Percentiles rank a stretch among this genome's conserved stretches.
Conservation (phyloP, 345 rosid genomes). For the Cardamine resedifolia region DNA sequence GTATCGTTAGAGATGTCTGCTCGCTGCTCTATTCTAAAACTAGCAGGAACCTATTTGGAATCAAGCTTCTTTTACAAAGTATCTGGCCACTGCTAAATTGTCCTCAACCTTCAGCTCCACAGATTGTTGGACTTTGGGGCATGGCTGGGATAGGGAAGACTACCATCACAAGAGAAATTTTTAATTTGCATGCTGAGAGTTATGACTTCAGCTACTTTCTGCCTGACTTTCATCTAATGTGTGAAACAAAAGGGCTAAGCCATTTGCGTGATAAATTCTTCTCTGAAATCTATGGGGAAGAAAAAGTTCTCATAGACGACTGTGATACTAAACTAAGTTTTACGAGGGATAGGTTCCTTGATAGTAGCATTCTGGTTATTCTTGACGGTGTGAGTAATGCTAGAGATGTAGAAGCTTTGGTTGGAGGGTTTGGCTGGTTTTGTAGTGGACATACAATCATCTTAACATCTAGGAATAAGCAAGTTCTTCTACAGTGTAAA, state of each 20-base stretch:
- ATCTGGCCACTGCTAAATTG: neutral
- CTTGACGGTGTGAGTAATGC: too few species aligned
- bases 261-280: conserved; percentile 28
- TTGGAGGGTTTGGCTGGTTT: too few species aligned
- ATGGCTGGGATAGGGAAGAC: conserved; percentile 37
- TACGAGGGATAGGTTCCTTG: neutral
- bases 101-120: conserved; percentile 13
- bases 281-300: conserved; percentile 23
- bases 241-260: conserved; percentile 6
- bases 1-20: conserved; percentile 10
- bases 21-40: neutral
- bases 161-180: neutral
- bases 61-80: neutral
- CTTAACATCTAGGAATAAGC: conserved; percentile 29
- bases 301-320: neutral
- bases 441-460: conserved; percentile 31
- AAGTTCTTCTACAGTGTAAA: conserved; percentile 15
- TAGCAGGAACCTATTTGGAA: conserved; percentile 6
- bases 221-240: conserved; percentile 29
- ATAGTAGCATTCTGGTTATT: too few species aligned
- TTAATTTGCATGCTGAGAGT: neutral
- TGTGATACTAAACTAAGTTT: conserved; percentile 21
- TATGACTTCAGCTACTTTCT: conserved; percentile 27
- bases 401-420: too few species aligned
- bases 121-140: conserved; percentile 35